Percentiles rank a stretch among this genome's conserved stretches.
phyloP scores from a whole-genome alignment of 352 stramenopile species.

The Globisporangium splendens region DNA sequence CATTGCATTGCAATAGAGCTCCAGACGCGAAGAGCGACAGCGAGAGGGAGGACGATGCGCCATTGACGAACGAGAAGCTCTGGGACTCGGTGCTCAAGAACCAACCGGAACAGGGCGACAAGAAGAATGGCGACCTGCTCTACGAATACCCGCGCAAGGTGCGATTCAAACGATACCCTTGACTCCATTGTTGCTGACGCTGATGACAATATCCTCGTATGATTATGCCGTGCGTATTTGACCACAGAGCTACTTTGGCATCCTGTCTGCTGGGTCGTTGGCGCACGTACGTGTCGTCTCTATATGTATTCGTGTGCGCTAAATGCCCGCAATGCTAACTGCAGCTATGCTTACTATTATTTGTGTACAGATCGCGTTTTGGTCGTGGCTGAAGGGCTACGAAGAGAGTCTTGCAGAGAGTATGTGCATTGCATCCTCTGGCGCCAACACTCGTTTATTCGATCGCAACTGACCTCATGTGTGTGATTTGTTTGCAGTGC shows the following conservation, averaged over 20 bases:
- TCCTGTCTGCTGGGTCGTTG: constrained; percentile 72
- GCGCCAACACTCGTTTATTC: background rate
- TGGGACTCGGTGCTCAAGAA: constrained; percentile 66
- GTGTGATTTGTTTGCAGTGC: constrained; percentile 31
- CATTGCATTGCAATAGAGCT: constrained; percentile 2
- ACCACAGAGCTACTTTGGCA: constrained; percentile 71
- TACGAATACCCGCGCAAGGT: constrained; percentile 87
- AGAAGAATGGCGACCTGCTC: constrained; percentile 63
- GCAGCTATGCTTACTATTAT: background rate
- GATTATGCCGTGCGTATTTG: background rate
- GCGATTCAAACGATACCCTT: background rate
- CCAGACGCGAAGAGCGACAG: constrained; percentile 4
- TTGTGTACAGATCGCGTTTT: constrained; percentile 71
- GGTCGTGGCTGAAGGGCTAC: constrained; percentile 88
- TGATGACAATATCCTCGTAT: background rate
- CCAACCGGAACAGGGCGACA: constrained; percentile 45
- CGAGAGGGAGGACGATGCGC: constrained; percentile 28
- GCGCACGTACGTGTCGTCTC: constrained; percentile 44
- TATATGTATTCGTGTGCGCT: background rate
- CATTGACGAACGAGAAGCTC: constrained; percentile 66
- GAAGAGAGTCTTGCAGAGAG: constrained; percentile 80
- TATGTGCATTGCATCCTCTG: constrained; percentile 20
- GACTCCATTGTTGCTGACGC: background rate
- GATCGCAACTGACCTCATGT: background rate
- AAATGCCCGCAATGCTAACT: no score